Conservation (phyloP, 2,329 filamentous ascomycete genomes). For the Leptodontidium sp. region DNA sequence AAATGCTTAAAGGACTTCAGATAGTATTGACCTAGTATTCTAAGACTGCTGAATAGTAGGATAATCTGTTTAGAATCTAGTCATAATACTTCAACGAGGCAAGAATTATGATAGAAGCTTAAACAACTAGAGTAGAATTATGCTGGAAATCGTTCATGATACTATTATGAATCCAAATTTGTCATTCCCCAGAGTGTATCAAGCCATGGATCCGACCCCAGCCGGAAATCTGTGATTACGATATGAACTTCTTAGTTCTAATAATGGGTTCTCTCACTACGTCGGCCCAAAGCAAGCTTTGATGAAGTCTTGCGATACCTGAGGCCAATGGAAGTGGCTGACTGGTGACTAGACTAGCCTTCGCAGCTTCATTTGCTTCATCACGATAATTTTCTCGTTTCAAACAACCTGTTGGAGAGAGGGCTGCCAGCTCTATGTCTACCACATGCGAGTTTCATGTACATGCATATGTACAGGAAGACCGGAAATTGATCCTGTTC, state of each 20-base stretch:
- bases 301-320: conserved; percentile 3
- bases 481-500: neutral
- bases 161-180: too few relatives aligned
- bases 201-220: neutral
- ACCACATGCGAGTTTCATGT: neutral
- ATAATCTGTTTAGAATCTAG: too few relatives aligned
- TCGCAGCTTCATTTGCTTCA: neutral
- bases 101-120: neutral
- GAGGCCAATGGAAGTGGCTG: neutral
- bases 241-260: neutral
- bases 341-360: neutral
- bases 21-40: too few relatives aligned
- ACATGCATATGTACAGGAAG: neutral
- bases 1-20: neutral
- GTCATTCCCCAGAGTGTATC: neutral
- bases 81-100: neutral
- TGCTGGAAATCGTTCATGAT: too few relatives aligned
- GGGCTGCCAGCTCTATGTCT: neutral
- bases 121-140: too few relatives aligned
- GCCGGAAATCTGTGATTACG: too few relatives aligned
- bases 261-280: neutral
- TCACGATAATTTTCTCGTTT: neutral
- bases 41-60: too few relatives aligned
- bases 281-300: neutral
- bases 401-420: neutral